These are phyloP conservation scores for Hibiscus mutabilis DNA, from an alignment of 345 rosid species.

Conservation along the genomic window DNA sequence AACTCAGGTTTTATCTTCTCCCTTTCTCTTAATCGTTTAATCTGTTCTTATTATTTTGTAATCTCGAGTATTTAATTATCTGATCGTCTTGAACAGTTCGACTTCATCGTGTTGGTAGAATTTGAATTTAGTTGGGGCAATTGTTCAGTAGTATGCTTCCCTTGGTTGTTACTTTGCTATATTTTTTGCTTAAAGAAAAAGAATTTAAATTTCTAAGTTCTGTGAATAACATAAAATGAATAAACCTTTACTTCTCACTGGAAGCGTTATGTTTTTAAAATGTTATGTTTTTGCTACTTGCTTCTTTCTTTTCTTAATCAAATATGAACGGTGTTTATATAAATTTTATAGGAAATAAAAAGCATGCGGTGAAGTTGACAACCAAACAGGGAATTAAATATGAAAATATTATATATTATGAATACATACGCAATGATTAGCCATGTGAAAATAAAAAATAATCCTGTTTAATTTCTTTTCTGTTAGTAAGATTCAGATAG, in stretches of 20 bases:
- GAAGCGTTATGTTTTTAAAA: background rate
- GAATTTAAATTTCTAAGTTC: background rate
- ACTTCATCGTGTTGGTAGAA: background rate
- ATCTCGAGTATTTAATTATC: background rate
- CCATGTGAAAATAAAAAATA: background rate
- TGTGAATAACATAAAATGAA: background rate
- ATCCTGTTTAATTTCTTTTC: background rate
- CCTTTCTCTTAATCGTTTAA: background rate
- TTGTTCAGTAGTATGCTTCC: background rate
- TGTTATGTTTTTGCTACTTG: background rate
- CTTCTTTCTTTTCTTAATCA: background rate
- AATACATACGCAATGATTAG: background rate
- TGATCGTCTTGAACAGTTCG: background rate
- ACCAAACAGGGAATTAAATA: background rate
- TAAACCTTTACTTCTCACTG: background rate
- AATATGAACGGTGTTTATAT: background rate
- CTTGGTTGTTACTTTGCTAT: background rate
- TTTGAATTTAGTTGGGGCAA: background rate
- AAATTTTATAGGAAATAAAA: background rate
- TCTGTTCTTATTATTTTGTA: background rate
- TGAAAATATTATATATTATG: background rate
- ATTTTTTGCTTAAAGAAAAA: background rate
- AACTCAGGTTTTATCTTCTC: conserved; percentile 62
- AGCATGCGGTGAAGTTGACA: background rate
- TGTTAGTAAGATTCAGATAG: background rate